Base-by-base conservation (phyloP, 2,329 filamentous ascomycete genomes). In the Alternaria sp. region DNA sequence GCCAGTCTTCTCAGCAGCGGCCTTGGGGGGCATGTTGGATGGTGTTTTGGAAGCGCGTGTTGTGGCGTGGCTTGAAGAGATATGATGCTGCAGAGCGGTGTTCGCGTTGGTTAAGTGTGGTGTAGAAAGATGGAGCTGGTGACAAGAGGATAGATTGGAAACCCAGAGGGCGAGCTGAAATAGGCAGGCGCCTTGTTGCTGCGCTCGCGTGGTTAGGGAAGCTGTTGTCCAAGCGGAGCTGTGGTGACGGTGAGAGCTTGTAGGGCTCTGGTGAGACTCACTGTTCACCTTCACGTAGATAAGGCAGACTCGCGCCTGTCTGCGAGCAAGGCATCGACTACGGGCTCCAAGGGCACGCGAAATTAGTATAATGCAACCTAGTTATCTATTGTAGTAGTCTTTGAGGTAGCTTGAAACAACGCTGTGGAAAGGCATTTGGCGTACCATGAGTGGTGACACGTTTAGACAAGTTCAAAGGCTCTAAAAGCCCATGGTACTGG, bases 21-120 rank as follows among this genome's bases (percentile, higher is more conserved):
- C 37, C 37, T 68, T 70, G 23, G 33, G 60, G 9, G 29, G 59
- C 69, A 72, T 72, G 14, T 8, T 65, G 46, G 46, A 4, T 17
- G 26, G 28, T 29, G 21, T 17, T 8, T 7, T 17, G 21, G n/a
- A 9, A 8, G 33, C 14, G 31, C 31, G 23, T 40, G 28, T 51
- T 31, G 54, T 52, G 8, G 13, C 14, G 4, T 34, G 28, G 10
- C 8, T 28, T 14, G 10, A 36, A 37, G 14, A 24, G 40, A 52
- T 45, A 5, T 40, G 29, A n/a, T 26, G 10, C n/a, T 17, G 21
- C 2, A 21, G 23, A 23, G 49, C 11, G 36, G 28, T 51, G 26
- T 3, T 23, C 26, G 37, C 21, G 11, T 17, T 42, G 31, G 6
- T 26, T 2, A 14, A 4, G 24, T 13, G 24, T n/a, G 9, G 10